Evolutionary conservation across 2,329 filamentous ascomycete species (phyloP), one percentile per base, ranked within the genome.

Genomic region (Curvularia spicifera): DNA sequence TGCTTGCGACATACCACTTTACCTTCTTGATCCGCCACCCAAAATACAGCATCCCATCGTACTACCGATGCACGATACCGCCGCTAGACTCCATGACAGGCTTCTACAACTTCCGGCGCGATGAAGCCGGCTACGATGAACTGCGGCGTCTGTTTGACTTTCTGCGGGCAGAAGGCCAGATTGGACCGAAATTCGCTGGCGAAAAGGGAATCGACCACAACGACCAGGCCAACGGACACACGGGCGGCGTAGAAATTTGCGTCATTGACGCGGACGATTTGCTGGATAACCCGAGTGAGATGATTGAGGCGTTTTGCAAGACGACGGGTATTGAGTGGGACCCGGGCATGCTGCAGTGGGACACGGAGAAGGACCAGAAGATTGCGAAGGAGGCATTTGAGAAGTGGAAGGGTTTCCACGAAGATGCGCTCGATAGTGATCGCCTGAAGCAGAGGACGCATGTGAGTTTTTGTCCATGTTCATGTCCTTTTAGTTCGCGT

Each of bases 391-490:
- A 87, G 63, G 88, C 88, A 18, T 98, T 98, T 79, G 92, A 93
- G 79, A 98, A 99, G 81, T 98, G 95, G 95, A 90, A 88, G 67
- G 95, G 95, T 10, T 98, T 96, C 80, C 95, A 98, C 76, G 91
- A 98, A 67, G 95, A 98, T 81, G 95, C 93, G 13, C 91, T 98
- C 68, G 83, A 90, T 66, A 96, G 91, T 73, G 89, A 84, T 37
- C 88, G 87, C 61, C 80, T 99, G 70, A 89, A 89, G 74, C 86
- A 91, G 1, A 83, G 91, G 71, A 82, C 83, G 45, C 83, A 88
- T 64, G 84, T 87, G 77, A 71, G 81, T 78, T 33, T 33, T 24
- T n/a, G 13, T n/a, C 24, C 28, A 18, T 20, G 4, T 26, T 13
- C 12, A 42, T 42, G 5, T 42, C 22, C 18, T 24, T 43, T 8